phyloP scores from a whole-genome alignment of 306 rosid genomes.

The Quercus rubra region DNA sequence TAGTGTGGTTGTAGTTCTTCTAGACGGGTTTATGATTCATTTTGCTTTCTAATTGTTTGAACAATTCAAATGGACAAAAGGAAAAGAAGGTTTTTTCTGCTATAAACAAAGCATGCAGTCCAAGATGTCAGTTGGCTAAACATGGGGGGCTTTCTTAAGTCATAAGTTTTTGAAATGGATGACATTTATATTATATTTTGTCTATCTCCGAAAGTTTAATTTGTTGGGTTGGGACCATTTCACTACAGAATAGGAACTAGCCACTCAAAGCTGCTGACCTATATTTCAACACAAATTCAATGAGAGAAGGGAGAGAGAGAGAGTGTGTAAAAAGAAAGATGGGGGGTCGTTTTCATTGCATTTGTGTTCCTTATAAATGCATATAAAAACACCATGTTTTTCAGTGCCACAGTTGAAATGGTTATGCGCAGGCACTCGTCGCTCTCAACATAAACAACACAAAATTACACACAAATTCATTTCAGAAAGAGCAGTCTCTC shows the following conservation, averaged over 20 bases:
- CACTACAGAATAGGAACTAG: background rate
- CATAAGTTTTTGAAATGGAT: slow-evolving; percentile 21
- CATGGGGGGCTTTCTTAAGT: slow-evolving; percentile 19
- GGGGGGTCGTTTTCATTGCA: slow-evolving; percentile 68
- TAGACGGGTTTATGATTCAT: too few species aligned
- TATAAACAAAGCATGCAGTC: slow-evolving; percentile 15
- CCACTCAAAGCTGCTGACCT: background rate
- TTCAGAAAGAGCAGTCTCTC: slow-evolving; percentile 14
- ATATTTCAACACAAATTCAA: slow-evolving; percentile 1
- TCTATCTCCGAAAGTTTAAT: slow-evolving; percentile 28
- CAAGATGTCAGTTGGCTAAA: slow-evolving; percentile 3
- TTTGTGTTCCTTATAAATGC: slow-evolving; percentile 50
- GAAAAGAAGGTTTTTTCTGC: slow-evolving; percentile 7
- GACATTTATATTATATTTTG: slow-evolving; percentile 23
- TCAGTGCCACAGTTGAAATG: slow-evolving; percentile 92
- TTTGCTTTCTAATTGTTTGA: too few species aligned
- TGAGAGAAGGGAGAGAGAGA: slow-evolving; percentile 4
- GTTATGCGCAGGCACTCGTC: slow-evolving; percentile 55
- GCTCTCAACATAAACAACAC: slow-evolving; percentile 58
- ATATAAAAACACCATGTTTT: slow-evolving; percentile 59
- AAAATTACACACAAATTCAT: slow-evolving; percentile 15
- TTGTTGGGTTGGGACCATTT: slow-evolving; percentile 29
- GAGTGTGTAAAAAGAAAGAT: slow-evolving; percentile 24
- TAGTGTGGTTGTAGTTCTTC: too few species aligned
- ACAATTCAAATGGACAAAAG: too few species aligned